A percentile compares a stretch with the other conserved stretches of the same genome.
These are phyloP conservation scores for Xylariaceae sp. DNA, from an alignment of 2,329 filamentous ascomycete species.

Conservation along the genomic window DNA sequence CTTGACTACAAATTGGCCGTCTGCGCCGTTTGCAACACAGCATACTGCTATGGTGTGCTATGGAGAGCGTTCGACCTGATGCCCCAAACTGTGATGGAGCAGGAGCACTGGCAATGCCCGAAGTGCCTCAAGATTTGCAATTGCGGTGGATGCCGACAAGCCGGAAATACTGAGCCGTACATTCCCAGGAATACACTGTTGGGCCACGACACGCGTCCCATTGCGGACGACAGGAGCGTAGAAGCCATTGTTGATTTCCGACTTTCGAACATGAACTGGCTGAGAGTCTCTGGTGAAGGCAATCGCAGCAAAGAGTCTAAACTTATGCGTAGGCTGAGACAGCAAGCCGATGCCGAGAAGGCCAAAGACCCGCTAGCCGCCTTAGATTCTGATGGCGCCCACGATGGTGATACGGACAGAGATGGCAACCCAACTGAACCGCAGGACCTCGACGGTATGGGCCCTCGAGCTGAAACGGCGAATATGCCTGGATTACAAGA, in stretches of 20 bases:
- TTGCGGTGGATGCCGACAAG: conserved; percentile 69
- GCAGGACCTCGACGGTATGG: conserved; percentile 15
- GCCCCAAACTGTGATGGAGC: conserved; percentile 76
- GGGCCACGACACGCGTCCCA: conserved; percentile 83
- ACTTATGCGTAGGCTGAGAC: conserved; percentile 51
- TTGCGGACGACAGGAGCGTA: conserved; percentile 86
- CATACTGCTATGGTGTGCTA: conserved; percentile 89
- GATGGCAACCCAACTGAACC: background rate
- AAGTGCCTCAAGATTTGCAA: conserved; percentile 83
- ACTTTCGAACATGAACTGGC: conserved; percentile 79
- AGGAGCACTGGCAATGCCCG: conserved; percentile 81
- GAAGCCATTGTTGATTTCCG: conserved; percentile 89
- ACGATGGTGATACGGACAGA: conserved; percentile 27
- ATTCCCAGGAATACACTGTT: conserved; percentile 81
- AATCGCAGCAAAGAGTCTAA: conserved; percentile 52
- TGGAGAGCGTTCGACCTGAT: conserved; percentile 88
- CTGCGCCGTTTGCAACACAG: conserved; percentile 69
- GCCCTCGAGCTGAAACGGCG: conserved; percentile 27
- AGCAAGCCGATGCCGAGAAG: conserved; percentile 54
- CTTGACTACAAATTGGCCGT: conserved; percentile 78
- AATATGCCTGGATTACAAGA: conserved; percentile 32
- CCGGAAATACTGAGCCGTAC: conserved; percentile 66
- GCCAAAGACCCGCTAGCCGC: conserved; percentile 40
- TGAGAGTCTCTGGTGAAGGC: conserved; percentile 57
- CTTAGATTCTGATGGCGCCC: conserved; percentile 27